Base-by-base conservation (phyloP, 345 rosid genomes). In the Capsella bursapastoris region DNA sequence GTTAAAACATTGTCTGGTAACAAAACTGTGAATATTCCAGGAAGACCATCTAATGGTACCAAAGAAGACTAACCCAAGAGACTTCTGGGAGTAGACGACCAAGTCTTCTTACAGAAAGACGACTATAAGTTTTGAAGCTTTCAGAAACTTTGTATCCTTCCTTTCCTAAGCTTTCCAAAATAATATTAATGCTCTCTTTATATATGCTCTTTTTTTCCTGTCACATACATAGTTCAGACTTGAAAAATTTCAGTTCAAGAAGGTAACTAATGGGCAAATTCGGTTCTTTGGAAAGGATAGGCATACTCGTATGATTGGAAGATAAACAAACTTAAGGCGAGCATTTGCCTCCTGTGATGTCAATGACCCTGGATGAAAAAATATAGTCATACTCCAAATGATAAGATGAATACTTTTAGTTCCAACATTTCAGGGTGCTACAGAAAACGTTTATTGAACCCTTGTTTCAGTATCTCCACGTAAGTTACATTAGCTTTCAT, bases 51-150 rank as follows among this genome's bases (percentile, higher is more conserved):
- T 14, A 50, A 50, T 50, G 4, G 70, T 50, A 72, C 2, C 2
- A 74, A 15, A 41, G 47, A 40, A 3, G 68, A 83, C 90, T 72
- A 57, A 89, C 97, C 92, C 91, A 89, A 61, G 82, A 85, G 66
- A 91, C 87, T 84, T 86, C 90, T 45, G 95, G 97, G 69, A 91
- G 88, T 62, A 91, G 72, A 74, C 94, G 92, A 48, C 94, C 97
- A 50, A 89, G 94, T 62, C 91, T 78, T 50, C 90, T 79, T 40
- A 91, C 72, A 22, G 92, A 86, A 50, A 87, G 83, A 60, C 85
- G 90, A 47, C 83, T 66, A 64, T 78, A 86, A 28, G 76, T 80
- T 66, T 81, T 82, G 59, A 55, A 86, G 52, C 66, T 87, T 69
- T 79, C 91, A 40, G 67, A 13, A 68, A 72, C 61, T 65, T 81